Base-by-base conservation (phyloP, 2,329 filamentous ascomycete genomes). In the Pseudogymnoascus sp. region DNA sequence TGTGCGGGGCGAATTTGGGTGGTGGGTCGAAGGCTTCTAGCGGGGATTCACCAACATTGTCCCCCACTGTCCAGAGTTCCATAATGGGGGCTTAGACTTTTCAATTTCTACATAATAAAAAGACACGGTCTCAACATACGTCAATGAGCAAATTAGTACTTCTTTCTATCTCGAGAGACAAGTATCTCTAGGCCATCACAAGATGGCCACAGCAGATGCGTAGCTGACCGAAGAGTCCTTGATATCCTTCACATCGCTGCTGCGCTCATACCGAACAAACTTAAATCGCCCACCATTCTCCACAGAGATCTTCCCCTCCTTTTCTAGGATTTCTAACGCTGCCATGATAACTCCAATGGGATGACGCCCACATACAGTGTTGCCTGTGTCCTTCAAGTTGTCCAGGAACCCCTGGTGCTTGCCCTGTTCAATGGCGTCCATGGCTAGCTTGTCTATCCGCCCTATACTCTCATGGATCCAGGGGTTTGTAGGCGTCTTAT, bases 271-370 rank as follows among this genome's bases (percentile, higher is more conserved):
- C 70, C 89, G 82, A 63, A 96, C 82, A 70, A 97, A 91, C 69
- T 83, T 85, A 75, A 97, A 74, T 59, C 64, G 70, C 7, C 71
- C 72, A 59, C 67, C 70, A 70, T 66, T 59, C 64, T 74, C 72
- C 62, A 69, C 63, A 64, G 64, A 60, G 37, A 66, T 76, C 68
- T 78, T 81, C 4, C 70, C 74, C 10, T 75, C 66, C 29, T 76
- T 68, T 61, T 68, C 67, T 15, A 90, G 72, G 59, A 80, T 77
- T 76, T 97, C 93, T 65, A 97, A 75, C 0, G 89, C 92, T 0
- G 93, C 91, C 91, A 99, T 92, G 38, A 89, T 83, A 3, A 97
- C 88, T 0, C 95, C 93, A 70, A 99, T 97, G 0, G 95, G 95
- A 77, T 99, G 95, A 59, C 93, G 82, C 3, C 95, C 95, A 72